phyloP scores from a whole-genome alignment of 805 yeast genomes.

The Wickerhamiella allomyrinae region DNA sequence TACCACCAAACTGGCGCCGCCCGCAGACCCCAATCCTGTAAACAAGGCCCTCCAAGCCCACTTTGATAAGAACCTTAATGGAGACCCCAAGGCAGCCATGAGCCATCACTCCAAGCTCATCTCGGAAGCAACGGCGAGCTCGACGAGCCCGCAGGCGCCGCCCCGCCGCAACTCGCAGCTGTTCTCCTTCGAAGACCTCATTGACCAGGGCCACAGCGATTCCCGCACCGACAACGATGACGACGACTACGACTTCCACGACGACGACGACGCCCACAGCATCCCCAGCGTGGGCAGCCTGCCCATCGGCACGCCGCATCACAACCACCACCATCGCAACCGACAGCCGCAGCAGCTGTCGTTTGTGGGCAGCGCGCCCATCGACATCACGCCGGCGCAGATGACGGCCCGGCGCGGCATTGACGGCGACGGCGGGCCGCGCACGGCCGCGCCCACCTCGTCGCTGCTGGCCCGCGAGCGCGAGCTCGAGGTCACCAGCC shows the following conservation, averaged over 20 bases:
- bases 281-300: not conserved
- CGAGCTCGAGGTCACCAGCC: constrained; percentile 1
- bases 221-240: not conserved
- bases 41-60: not conserved
- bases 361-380: constrained; percentile 8
- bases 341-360: not conserved
- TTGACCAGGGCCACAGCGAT: not conserved
- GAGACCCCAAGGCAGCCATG: not conserved
- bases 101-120: not conserved
- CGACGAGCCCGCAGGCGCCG: not conserved
- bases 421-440: constrained; percentile 13
- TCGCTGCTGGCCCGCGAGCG: not conserved
- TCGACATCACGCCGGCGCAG: constrained; percentile 5
- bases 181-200: constrained; percentile 9
- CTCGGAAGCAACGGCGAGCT: too few relatives aligned
- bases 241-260: not conserved
- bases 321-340: not conserved
- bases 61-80: not conserved
- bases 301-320: not conserved
- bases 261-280: not conserved
- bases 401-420: not conserved
- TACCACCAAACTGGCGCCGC: not conserved
- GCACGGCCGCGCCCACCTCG: not conserved
- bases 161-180: constrained; percentile 2
- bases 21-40: not conserved